Conservation (phyloP, 805 yeast species). For the Torulaspora franciscae region DNA sequence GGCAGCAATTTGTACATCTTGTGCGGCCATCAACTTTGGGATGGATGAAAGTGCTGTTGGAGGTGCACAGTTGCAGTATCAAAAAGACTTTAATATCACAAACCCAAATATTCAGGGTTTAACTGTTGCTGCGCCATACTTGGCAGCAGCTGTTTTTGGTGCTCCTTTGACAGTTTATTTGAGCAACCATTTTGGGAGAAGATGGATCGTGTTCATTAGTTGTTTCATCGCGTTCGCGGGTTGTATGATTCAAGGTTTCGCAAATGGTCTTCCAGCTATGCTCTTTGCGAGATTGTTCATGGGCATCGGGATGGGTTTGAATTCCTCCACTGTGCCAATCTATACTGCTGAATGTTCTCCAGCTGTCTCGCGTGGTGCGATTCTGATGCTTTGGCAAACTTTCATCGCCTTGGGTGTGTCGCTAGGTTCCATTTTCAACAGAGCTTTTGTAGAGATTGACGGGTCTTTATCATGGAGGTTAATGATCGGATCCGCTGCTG, state of each 20-base stretch:
- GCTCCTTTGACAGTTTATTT: constrained; percentile 52
- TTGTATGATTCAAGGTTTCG: constrained; percentile 61
- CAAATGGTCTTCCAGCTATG: constrained; percentile 56
- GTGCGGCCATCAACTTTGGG: constrained; percentile 62
- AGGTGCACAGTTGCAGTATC: constrained; percentile 58
- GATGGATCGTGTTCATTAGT: constrained; percentile 53
- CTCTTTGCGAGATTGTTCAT: constrained; percentile 58
- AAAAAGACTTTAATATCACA: constrained; percentile 42
- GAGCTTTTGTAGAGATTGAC: constrained; percentile 55
- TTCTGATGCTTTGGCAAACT: constrained; percentile 66
- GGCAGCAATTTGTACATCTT: constrained; percentile 52
- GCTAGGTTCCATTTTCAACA: constrained; percentile 69
- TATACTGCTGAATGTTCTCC: constrained; percentile 74
- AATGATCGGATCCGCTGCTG: constrained; percentile 67
- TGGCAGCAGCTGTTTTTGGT: constrained; percentile 52
- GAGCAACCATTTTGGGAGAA: constrained; percentile 52
- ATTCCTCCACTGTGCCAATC: constrained; percentile 72
- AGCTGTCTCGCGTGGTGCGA: constrained; percentile 59
- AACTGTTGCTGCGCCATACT: constrained; percentile 61
- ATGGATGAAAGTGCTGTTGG: constrained; percentile 70
- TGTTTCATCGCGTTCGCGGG: constrained; percentile 54
- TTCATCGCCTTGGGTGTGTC: constrained; percentile 68
- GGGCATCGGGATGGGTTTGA: constrained; percentile 69
- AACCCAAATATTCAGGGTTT: constrained; percentile 50
- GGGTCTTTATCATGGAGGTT: constrained; percentile 64